Conservation (phyloP, 2,329 filamentous ascomycete genomes). For the Byssoonygena ceratinophila region DNA sequence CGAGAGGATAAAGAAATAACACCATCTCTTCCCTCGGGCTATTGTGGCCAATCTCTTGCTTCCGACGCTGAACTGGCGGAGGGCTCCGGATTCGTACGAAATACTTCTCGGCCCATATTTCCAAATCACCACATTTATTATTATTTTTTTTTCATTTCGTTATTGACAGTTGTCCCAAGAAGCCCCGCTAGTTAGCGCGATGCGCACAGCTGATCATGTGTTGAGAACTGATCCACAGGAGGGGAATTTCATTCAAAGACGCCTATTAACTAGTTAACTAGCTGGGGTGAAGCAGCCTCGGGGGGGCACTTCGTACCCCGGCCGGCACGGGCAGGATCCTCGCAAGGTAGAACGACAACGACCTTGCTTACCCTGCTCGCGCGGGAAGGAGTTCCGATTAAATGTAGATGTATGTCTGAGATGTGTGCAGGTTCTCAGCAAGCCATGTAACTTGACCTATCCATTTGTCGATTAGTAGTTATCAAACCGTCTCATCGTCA, state of each 20-base stretch:
- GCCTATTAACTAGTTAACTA: background rate
- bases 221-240: constrained; percentile 3
- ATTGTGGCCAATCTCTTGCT: no score
- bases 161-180: background rate
- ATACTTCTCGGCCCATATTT: background rate
- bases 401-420: background rate
- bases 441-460: background rate
- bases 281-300: no score
- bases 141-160: background rate
- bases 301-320: background rate
- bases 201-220: constrained; percentile 9
- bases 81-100: background rate
- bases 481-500: no score
- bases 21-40: no score
- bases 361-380: background rate
- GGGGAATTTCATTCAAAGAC: background rate
- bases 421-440: background rate
- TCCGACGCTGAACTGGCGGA: background rate
- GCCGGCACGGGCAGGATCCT: background rate
- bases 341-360: background rate
- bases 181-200: constrained; percentile 4
- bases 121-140: background rate
- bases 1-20: no score
- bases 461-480: no score
- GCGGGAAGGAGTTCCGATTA: constrained; percentile 5